These are phyloP conservation scores for Daldinia decipiens DNA, from an alignment of 495 filamentous ascomycete genomes.

Conservation along the genomic window DNA sequence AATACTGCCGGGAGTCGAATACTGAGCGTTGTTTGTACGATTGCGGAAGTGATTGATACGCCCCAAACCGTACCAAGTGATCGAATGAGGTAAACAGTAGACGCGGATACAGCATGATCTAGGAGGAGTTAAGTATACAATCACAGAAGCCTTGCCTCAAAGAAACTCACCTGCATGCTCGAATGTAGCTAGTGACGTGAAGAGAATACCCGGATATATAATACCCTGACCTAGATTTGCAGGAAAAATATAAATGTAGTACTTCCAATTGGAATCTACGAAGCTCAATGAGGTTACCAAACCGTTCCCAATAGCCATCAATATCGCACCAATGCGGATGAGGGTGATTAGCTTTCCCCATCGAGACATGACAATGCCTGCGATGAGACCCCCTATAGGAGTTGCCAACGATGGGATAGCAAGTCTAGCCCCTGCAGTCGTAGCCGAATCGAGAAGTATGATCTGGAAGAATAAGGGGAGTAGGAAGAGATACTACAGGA, in stretches of 20 bases:
- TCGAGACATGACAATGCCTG: conserved; percentile 71
- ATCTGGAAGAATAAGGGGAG: conserved; percentile 73
- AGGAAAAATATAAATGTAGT: conserved; percentile 70
- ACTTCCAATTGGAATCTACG: conserved; percentile 69
- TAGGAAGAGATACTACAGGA: conserved; percentile 69
- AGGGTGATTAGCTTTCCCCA: conserved; percentile 68
- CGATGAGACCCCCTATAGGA: conserved; percentile 68
- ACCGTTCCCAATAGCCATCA: conserved; percentile 70
- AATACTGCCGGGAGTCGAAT: conserved; percentile 65
- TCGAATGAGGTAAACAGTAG: conserved; percentile 70
- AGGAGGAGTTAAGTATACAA: neutral
- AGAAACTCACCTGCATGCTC: conserved; percentile 64
- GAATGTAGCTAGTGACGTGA: conserved; percentile 71
- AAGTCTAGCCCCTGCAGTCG: conserved; percentile 67
- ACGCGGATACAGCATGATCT: conserved; percentile 74
- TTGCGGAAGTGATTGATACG: conserved; percentile 69
- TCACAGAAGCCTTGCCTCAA: neutral
- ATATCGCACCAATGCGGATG: conserved; percentile 62
- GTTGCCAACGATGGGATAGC: conserved; percentile 70
- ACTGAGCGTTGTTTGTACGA: conserved; percentile 71
- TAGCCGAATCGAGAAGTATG: conserved; percentile 68
- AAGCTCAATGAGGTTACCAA: conserved; percentile 66
- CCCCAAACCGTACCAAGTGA: conserved; percentile 72
- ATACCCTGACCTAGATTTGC: conserved; percentile 73
- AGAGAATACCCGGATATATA: conserved; percentile 69